Evolutionary conservation across 225 moss, liverwort and hornwort genomes (phyloP), one percentile per base, ranked within the genome.

Genomic region (Asterella californica): DNA sequence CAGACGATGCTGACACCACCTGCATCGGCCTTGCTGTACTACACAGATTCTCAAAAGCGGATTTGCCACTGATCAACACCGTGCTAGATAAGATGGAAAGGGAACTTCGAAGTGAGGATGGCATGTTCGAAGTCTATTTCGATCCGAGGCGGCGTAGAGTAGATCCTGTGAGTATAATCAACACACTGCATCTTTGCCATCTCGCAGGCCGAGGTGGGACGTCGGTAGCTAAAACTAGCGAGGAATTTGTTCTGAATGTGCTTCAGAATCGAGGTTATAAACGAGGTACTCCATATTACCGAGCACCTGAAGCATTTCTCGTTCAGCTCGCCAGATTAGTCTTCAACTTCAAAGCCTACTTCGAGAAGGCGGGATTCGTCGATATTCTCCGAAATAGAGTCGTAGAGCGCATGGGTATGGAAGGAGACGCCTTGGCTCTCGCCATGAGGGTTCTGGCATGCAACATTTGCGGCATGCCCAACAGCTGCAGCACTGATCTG

Each of bases 31-130:
- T 80, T 30, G 25, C 73, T 27, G 10, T 45, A 0, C 62, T 74
- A 11, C 30, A 64, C 57, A 70, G 64, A 47, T 80, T 80, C 73
- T 80, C 80, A 15, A 74, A 62, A 80, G 80, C 63, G 61, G 46
- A 9, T 10, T 34, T 80, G 80, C 15, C 34, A 0, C 60, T 74
- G 2, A 24, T 80, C 48, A 62, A 47, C 60, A 17, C 21, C 12
- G 80, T 67, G 10, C 71, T 80, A 10, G 80, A 80, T 74, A 45
- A 21, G 48, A 73, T 73, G 34, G 74, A 74, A 42, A n/a, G n/a
- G n/a, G 42, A 27, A 74, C 32, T 57, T n/a, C 42, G 74, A 38
- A 73, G 64, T 60, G 74, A 80, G 12, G 72, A 80, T 2, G 72
- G 61, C 29, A 32, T 73, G 2, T 5, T 80, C 19, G 62, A 15